Evolutionary conservation across 2,329 filamentous ascomycete species (phyloP).

Genomic region (Phialophora chinensis): DNA sequence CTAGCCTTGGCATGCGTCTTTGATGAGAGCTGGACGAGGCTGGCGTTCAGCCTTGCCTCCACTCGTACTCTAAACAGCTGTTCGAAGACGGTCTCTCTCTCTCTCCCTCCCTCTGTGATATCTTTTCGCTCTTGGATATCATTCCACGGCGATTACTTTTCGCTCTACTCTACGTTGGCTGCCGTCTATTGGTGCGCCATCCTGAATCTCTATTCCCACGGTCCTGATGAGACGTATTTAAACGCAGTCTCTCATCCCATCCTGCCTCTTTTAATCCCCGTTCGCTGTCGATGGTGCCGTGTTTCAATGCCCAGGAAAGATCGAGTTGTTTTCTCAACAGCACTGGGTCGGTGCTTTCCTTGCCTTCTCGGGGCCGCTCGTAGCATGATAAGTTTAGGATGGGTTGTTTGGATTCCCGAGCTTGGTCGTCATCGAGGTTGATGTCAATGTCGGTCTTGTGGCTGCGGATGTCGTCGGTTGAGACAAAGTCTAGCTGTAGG

Average conservation of each 20-base stretch:
- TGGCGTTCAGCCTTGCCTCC: slow-evolving; percentile 3
- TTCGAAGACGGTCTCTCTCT: background rate
- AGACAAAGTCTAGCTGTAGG: slow-evolving; percentile 52
- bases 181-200: background rate
- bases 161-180: background rate
- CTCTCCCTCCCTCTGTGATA: background rate
- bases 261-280: background rate
- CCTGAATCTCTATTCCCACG: slow-evolving; percentile 2
- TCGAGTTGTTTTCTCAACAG: slow-evolving; percentile 37
- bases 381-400: slow-evolving; percentile 51
- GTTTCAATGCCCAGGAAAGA: slow-evolving; percentile 9
- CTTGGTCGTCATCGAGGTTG: background rate
- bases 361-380: slow-evolving; percentile 48
- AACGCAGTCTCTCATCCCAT: slow-evolving; percentile 19
- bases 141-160: background rate
- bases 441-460: background rate
- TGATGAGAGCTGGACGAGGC: background rate
- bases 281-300: background rate
- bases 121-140: background rate
- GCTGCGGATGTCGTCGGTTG: slow-evolving; percentile 50
- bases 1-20: background rate
- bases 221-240: slow-evolving; percentile 10
- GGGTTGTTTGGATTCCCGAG: slow-evolving; percentile 15
- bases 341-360: slow-evolving; percentile 37
- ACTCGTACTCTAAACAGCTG: background rate